Conservation (phyloP, 352 stramenopile genomes). For the Phytophthora podocarpi region DNA sequence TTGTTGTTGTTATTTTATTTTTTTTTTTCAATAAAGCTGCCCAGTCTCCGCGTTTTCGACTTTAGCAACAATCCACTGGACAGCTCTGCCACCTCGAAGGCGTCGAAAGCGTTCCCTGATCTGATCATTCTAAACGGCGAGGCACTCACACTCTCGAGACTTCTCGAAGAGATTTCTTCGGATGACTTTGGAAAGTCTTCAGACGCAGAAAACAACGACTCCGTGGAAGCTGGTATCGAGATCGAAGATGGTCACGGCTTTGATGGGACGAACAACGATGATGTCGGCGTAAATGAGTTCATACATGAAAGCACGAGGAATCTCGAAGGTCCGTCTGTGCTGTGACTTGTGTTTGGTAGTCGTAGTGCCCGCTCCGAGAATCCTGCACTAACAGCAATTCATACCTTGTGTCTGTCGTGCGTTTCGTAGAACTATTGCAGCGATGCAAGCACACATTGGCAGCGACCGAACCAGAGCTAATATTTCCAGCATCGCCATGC, state of each 20-base stretch:
- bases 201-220: neutral
- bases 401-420: neutral
- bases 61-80: conserved; percentile 45
- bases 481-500: conserved; percentile 18
- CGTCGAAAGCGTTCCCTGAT: conserved; percentile 37
- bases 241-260: neutral
- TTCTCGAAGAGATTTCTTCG: conserved; percentile 21
- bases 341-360: too few species aligned
- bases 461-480: conserved; percentile 8
- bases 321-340: conserved; percentile 23
- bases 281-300: conserved; percentile 21
- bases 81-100: conserved; percentile 12
- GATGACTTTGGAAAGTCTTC: conserved; percentile 5
- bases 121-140: conserved; percentile 65
- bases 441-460: conserved; percentile 26
- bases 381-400: too few species aligned
- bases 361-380: too few species aligned
- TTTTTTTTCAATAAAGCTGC: too few species aligned
- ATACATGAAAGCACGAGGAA: conserved; percentile 28
- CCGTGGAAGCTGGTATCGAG: neutral
- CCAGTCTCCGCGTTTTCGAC: conserved; percentile 54
- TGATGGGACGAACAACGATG: conserved; percentile 2
- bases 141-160: conserved; percentile 44
- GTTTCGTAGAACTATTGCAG: conserved; percentile 27
- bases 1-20: too few species aligned